phyloP scores from a whole-genome alignment of 495 filamentous ascomycete species.

The Cairneyella variabilis region DNA sequence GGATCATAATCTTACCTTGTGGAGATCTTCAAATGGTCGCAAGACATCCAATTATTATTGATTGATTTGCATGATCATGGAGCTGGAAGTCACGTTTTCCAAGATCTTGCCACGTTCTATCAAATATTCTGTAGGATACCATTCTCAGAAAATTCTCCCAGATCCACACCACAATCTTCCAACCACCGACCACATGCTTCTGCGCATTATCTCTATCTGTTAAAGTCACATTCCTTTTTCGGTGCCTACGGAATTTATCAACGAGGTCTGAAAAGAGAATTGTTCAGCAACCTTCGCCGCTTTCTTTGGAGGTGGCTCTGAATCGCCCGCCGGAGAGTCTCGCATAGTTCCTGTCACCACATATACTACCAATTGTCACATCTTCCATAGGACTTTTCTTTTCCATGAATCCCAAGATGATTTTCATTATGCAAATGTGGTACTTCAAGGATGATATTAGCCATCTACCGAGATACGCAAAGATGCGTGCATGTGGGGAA shows the following conservation, averaged over 20 bases:
- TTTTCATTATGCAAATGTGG: not conserved
- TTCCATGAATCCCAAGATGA: not conserved
- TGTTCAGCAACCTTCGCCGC: not conserved
- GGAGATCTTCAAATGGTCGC: no score
- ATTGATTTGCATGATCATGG: not conserved
- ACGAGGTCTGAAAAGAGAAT: not conserved
- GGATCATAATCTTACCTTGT: no score
- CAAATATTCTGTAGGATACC: not conserved
- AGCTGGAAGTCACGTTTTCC: not conserved
- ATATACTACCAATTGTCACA: not conserved
- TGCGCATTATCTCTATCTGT: no score
- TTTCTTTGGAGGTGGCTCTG: no score
- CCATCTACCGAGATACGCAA: conserved; percentile 11
- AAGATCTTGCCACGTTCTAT: not conserved
- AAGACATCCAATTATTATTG: not conserved
- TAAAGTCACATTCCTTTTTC: no score
- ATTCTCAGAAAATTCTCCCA: not conserved
- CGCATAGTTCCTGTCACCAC: not conserved
- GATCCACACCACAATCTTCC: not conserved
- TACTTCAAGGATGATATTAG: not conserved
- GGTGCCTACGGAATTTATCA: no score
- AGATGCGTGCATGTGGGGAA: not conserved
- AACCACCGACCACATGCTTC: no score
- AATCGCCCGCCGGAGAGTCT: no score
- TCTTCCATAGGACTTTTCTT: not conserved